Conservation (phyloP, 2,329 filamentous ascomycete genomes). For the Apiospora malaysiana region DNA sequence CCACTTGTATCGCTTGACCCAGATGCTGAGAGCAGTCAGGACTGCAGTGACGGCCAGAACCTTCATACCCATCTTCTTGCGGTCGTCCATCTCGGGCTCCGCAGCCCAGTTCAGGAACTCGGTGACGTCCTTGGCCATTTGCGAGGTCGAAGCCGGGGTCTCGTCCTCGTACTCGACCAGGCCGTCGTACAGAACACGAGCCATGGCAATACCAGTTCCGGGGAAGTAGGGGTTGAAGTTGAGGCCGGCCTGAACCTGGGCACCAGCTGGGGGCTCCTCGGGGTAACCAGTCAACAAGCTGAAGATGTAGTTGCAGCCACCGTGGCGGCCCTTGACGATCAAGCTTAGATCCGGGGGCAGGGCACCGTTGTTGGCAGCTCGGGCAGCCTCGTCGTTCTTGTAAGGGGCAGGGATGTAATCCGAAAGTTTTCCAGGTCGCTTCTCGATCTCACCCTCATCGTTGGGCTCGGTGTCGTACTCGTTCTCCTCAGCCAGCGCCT, state of each 20-base stretch:
- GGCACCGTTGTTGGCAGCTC: conserved; percentile 97
- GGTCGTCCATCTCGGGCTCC: conserved; percentile 98
- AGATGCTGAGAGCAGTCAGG: conserved; percentile 87
- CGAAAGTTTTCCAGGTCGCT: conserved; percentile 97
- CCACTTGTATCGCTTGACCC: conserved; percentile 99
- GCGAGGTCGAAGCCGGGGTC: conserved; percentile 91
- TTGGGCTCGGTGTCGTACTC: conserved; percentile 99
- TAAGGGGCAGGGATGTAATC: conserved; percentile 95
- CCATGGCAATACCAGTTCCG: conserved; percentile 98
- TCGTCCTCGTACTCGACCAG: conserved; percentile 98
- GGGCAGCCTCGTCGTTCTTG: conserved; percentile 98
- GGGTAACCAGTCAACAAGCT: conserved; percentile 95
- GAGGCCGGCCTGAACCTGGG: conserved; percentile 82
- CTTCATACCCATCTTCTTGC: conserved; percentile 99
- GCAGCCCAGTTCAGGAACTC: conserved; percentile 99
- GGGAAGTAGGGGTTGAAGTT: conserved; percentile 99
- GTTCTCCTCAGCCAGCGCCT: conserved; percentile 95
- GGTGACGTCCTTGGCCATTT: conserved; percentile 99
- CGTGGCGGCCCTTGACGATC: conserved; percentile 97
- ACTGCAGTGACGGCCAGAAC: conserved; percentile 80
- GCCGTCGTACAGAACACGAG: conserved; percentile 95
- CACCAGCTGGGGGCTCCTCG: conserved; percentile 92
- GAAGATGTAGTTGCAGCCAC: conserved; percentile 99
- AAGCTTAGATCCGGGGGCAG: conserved; percentile 96
- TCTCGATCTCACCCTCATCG: conserved; percentile 96